Evolutionary conservation across 768 basidiomycete species (phyloP), one percentile per base, ranked within the genome.

Genomic region (Postia placenta): DNA sequence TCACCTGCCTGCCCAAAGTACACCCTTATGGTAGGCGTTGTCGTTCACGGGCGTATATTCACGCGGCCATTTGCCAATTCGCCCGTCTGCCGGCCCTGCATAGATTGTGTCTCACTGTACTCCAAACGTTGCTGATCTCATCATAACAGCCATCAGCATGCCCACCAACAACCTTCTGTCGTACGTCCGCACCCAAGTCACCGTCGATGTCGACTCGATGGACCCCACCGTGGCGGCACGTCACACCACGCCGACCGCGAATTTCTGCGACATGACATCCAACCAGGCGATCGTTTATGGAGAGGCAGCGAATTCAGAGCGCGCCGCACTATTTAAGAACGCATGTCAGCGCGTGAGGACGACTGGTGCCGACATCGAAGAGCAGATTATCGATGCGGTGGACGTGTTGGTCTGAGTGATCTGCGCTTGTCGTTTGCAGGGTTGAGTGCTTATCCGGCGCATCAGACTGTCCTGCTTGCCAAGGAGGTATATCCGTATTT

Each of bases 191-290:
- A 42, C 60, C 4, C 47, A 64, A 7, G 47, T 74, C 17, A 57
- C 62, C 37, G 59, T 78, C 56, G 72, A 76, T 63, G 66, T 76
- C 51, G 74, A 76, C 58, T 74, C 73, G 17, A 76, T 78, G 74
- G 73, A 74, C 52, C 68, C 69, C 19, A 62, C 51, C 24, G 68
- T 69, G 27, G 69, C 74, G 1, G 55, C 57, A 23, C 59, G 65
- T 5, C 65, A 74, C 53, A 63, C 65, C 47, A 33, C 42, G 40
- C 11, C 25, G 43, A 12, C 58, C 54, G 19, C 51, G 50, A 36
- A 47, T 27, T 75, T 76, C 64, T 60, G 56, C 45, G 70, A 75
- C 56, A 76, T 75, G 74, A 76, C 73, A 25, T 76, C 74, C 11
- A 78, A 76, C 48, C 74, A 76, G 56, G 74, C 70, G 15, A 70